A percentile compares a stretch with the other conserved stretches of the same genome.
These are phyloP conservation scores for Clonostachys solani DNA, from an alignment of 2,329 filamentous ascomycete species.

Conservation along the genomic window DNA sequence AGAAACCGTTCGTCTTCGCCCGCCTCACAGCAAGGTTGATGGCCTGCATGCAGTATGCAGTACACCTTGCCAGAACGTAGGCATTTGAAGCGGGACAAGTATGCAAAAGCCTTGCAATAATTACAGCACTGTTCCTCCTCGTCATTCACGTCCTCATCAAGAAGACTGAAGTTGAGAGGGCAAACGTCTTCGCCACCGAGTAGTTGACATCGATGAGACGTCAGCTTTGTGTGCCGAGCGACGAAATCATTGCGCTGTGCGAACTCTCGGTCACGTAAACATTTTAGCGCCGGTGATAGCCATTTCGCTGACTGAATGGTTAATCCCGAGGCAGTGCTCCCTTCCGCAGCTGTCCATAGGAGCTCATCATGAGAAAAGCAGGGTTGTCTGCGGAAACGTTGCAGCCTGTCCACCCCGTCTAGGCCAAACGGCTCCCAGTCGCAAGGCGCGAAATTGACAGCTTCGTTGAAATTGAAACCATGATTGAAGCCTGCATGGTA, in stretches of 20 bases:
- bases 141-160: conserved; percentile 75
- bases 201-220: conserved; percentile 46
- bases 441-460: conserved; percentile 91
- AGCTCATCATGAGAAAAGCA: conserved; percentile 98
- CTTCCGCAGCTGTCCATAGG: conserved; percentile 82
- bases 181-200: conserved; percentile 45
- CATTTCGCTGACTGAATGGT: conserved; percentile 91
- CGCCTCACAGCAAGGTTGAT: conserved; percentile 73
- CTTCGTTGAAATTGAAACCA: conserved; percentile 98
- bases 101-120: conserved; percentile 90
- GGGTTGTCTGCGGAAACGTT: conserved; percentile 83
- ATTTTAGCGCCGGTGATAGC: conserved; percentile 81
- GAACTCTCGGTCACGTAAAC: conserved; percentile 71
- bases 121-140: conserved; percentile 93
- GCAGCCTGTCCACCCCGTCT: conserved; percentile 78
- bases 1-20: conserved; percentile 62
- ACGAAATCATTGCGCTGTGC: conserved; percentile 65
- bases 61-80: conserved; percentile 74
- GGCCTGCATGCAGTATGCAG: conserved; percentile 79
- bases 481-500: conserved; percentile 99
- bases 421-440: conserved; percentile 96
- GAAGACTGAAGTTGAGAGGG: conserved; percentile 56
- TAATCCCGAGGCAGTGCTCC: conserved; percentile 57
- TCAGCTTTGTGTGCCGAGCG: conserved; percentile 53
- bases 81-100: conserved; percentile 87